Evolutionary conservation across 805 yeast species (phyloP), one percentile per base, ranked within the genome.

Genomic region (Lipomyces starkeyi): DNA sequence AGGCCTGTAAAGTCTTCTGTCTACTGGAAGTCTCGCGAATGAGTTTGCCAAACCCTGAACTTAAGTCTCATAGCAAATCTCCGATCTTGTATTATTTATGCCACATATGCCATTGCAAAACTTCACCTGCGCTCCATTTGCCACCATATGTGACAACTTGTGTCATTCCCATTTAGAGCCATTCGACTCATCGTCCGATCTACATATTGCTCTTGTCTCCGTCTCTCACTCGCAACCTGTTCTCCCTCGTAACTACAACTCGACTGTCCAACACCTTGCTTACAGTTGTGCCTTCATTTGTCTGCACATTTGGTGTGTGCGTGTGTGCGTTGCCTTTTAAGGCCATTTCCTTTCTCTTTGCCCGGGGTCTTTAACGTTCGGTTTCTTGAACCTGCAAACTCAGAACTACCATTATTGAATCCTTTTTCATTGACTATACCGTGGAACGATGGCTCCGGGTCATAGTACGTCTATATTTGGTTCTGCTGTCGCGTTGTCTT

Each of bases 361-460:
- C 20, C 34, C 27, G 20, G 20, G 49, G 20, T n/a, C 2, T 2
- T 6, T 13, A 3, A 37, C 40, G 17, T 4, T 37, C 2, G 29
- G 29, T 27, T 27, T 11, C 17, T 4, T 11, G 7, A 13, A 35
- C 1, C 40, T 37, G 13, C 5, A 35, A 5, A 17, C 5, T 37
- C 1, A 4, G 32, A 27, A 27, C 32, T 29, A 29, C 32, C 40
- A 11, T 11, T 14, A 37, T 13, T 47, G 25, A 11, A 27, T 14
- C 2, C 29, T 22, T 7, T 11, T 22, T 32, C 58, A 14, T n/a
- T n/a, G 9, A 17, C 20, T 6, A 8, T 43, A 34, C 49, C 52
- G 7, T 27, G 29, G n/a, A 13, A 29, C 49, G 32, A 68, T 68
- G 71, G 60, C 67, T 20, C 63, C 66, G 17, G 62, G 64, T 22